These are phyloP conservation scores for Xerophyta viscosa DNA, from an alignment of 106 monocot species.

Conservation along the genomic window DNA sequence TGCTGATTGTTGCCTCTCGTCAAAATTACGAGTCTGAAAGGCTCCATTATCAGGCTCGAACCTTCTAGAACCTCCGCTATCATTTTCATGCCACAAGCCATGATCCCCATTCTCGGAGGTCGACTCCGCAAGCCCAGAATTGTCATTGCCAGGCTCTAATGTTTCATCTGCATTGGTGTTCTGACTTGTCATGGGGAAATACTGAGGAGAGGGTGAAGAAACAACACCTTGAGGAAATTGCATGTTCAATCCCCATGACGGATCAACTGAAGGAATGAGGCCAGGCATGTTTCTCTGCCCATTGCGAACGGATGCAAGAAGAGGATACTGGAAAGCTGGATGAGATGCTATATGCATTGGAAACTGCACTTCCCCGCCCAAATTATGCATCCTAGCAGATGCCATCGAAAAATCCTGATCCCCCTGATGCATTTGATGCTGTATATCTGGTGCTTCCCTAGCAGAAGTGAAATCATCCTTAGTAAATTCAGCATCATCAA, in stretches of 20 bases:
- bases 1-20: conserved; percentile 20
- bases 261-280: conserved; percentile 29
- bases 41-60: conserved; percentile 23
- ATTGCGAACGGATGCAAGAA: conserved; percentile 37
- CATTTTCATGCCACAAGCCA: conserved; percentile 28
- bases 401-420: conserved; percentile 73
- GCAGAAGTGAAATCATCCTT: conserved; percentile 43
- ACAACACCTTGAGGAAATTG: conserved; percentile 54
- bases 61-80: conserved; percentile 25
- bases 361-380: conserved; percentile 45
- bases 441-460: conserved; percentile 39
- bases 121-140: conserved; percentile 15
- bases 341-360: conserved; percentile 47
- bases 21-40: conserved; percentile 18
- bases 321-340: conserved; percentile 27
- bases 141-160: conserved; percentile 27
- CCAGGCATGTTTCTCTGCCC: conserved; percentile 44
- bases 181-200: conserved; percentile 18
- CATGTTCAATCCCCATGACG: conserved; percentile 41
- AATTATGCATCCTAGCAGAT: conserved; percentile 33
- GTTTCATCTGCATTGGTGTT: conserved; percentile 35
- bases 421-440: conserved; percentile 50
- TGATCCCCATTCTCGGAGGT: conserved; percentile 29
- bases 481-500: conserved; percentile 25
- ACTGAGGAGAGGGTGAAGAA: conserved; percentile 38